These are phyloP conservation scores for Rubus idaeus DNA, from an alignment of 306 rosid species.

Conservation along the genomic window DNA sequence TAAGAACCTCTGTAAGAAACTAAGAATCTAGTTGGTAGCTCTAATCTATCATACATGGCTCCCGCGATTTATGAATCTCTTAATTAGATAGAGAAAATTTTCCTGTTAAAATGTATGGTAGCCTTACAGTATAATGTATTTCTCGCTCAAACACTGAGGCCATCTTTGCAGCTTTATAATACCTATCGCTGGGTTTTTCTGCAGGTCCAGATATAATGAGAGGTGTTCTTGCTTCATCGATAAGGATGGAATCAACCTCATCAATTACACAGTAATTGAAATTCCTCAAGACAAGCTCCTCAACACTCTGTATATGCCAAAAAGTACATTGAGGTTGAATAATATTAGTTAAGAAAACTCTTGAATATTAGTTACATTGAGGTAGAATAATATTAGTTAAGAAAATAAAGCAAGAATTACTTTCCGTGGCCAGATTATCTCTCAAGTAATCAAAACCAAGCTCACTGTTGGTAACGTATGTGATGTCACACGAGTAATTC, in stretches of 20 bases:
- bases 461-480: constrained; percentile 95
- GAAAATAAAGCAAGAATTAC: constrained; percentile 68
- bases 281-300: constrained; percentile 88
- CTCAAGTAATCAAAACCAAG: constrained; percentile 97
- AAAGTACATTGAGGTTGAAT: constrained; percentile 27
- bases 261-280: constrained; percentile 91
- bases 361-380: background rate
- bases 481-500: constrained; percentile 86
- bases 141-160: constrained; percentile 86
- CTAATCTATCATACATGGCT: background rate
- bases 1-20: constrained; percentile 8
- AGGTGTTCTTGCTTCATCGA: constrained; percentile 98
- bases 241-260: constrained; percentile 98
- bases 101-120: background rate
- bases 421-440: constrained; percentile 99
- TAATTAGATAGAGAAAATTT: background rate
- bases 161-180: constrained; percentile 92
- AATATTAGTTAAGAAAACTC: background rate
- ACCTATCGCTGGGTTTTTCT: constrained; percentile 86
- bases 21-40: background rate
- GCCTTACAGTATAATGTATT: constrained; percentile 87
- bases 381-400: constrained; percentile 19
- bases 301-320: constrained; percentile 74
- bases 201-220: constrained; percentile 98
- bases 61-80: background rate